Base-by-base conservation (phyloP, 306 rosid species). In the Gastrolobium villosum region DNA sequence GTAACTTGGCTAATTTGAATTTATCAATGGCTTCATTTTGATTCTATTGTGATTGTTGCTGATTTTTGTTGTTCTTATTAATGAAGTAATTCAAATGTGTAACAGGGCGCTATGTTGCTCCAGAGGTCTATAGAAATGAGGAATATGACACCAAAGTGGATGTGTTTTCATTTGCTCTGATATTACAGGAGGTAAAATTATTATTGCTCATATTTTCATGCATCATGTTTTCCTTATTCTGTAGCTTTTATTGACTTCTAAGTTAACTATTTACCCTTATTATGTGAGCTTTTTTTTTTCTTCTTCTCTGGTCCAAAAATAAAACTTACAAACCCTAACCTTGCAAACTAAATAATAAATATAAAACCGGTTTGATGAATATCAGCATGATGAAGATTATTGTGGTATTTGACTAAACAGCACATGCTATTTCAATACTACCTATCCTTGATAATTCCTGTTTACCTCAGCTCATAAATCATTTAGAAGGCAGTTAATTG, bases 31-130 rank as follows among this genome's bases (percentile, higher is more conserved):
- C 74, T 54, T 59, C 6, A 5, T 65, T 48, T 59, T 54, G 15
- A 40, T 74, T 52, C 61, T 79, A 1, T 53, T 66, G 61, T 74
- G 49, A 13, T 46, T 77, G 15, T 61, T 13, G 77, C 69, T 69
- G 54, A 39, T 70, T 70, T 44, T 62, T 54, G 31, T 67, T 60
- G 52, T 20, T 67, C 49, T 14, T 81, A 60, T 64, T 56, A 48
- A 55, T 56, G 59, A 78, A 44, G 41, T 80, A 44, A 45, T 80
- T 68, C 13, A 46, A 65, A 67, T 63, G 31, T 66, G 43, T 74
- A 32, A 20, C 81, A 88, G 91, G 91, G 84, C 84, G 87, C 31
- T 88, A 88, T 70, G 91, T 88, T 82, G 91, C 91, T 69, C 91
- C 91, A 4, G 91, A 88, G 82, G 81, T 88, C 41, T 88, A 68